Conservation (phyloP, 1,284 basidiomycete genomes). For the Vanrija sp. region DNA sequence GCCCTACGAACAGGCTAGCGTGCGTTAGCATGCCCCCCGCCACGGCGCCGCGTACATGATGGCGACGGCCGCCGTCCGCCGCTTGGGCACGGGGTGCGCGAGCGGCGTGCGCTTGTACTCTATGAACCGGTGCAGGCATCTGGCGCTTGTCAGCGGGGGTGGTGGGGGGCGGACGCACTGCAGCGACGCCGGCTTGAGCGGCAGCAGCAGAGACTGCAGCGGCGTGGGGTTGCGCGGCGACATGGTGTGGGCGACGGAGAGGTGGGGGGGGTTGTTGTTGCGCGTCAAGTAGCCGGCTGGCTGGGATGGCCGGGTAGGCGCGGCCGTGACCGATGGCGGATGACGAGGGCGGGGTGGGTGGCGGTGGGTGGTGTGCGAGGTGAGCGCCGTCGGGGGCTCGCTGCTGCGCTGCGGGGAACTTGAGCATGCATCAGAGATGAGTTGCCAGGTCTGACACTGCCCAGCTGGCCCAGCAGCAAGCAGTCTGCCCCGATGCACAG, state of each 20-base stretch:
- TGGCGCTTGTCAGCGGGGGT: constrained; percentile 4
- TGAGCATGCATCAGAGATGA: too few species aligned
- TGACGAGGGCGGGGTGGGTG: too few species aligned
- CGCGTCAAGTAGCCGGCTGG: neutral
- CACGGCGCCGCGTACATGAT: constrained; percentile 37
- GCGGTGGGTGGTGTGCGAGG: too few species aligned
- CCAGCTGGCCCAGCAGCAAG: too few species aligned
- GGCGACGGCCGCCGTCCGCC: constrained; percentile 39
- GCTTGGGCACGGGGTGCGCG: constrained; percentile 24
- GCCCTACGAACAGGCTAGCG: constrained; percentile 64
- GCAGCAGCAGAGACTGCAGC: constrained; percentile 35
- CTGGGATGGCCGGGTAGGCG: constrained; percentile 1
- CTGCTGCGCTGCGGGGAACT: too few species aligned
- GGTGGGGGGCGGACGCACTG: constrained; percentile 22
- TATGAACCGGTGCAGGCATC: constrained; percentile 39
- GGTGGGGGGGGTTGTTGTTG: neutral
- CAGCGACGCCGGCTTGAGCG: constrained; percentile 41
- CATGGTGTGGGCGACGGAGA: constrained; percentile 6
- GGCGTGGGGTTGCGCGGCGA: constrained; percentile 22
- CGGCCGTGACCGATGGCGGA: too few species aligned
- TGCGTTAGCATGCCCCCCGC: neutral
- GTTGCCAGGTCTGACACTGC: too few species aligned
- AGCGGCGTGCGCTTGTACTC: constrained; percentile 22
- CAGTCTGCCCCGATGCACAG: too few species aligned
- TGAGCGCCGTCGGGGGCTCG: too few species aligned